Evolutionary conservation across 371 early-diverging fungal species (phyloP), one percentile per base, ranked within the genome.

Genomic region (Dichotomocladium elegans): DNA sequence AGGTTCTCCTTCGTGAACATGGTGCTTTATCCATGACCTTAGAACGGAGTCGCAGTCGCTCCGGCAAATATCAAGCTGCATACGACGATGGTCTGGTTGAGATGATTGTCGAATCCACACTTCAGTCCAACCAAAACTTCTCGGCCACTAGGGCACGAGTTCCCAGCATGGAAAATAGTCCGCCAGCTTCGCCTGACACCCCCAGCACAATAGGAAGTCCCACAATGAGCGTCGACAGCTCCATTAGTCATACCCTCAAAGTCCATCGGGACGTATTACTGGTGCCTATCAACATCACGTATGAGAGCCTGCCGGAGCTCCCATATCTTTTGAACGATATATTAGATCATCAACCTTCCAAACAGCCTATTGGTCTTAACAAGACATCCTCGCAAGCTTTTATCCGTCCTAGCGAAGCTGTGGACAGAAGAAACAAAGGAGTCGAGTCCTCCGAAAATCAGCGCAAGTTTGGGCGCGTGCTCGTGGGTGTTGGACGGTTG

Each of bases 211-310:
- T 56, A 1, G 33, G 53, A 3, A 68, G 64, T 24, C 64, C 66
- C 8, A 72, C 68, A 15, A 64, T 58, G 55, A 66, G 68, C 33
- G 53, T 69, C 1, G 74, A 74, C 17, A 66, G 69, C 27, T 30
- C 59, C 10, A 55, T 51, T 7, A 51, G 64, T n/a, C 22, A 41
- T 3, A 41, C 43, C 2, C 64, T 61, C 22, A 61, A 58, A 22
- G 46, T 55, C 3, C 68, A 70, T 26, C 55, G 66, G 11, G 77
- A 76, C 43, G 70, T 72, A 4, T 61, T 70, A 2, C 56, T 77
- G 45, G 67, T 77, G 0, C 78, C 78, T 1, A 71, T 77, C 48
- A 74, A 77, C 30, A 74, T 77, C 34, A 66, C 70, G 1, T 77
- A 74, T 42, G 78, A 77, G 42, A 71, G 60, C 22, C 59, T 72